Conservation (phyloP, 192 early-diverging fungal genomes). For the Mortierella claussenii region DNA sequence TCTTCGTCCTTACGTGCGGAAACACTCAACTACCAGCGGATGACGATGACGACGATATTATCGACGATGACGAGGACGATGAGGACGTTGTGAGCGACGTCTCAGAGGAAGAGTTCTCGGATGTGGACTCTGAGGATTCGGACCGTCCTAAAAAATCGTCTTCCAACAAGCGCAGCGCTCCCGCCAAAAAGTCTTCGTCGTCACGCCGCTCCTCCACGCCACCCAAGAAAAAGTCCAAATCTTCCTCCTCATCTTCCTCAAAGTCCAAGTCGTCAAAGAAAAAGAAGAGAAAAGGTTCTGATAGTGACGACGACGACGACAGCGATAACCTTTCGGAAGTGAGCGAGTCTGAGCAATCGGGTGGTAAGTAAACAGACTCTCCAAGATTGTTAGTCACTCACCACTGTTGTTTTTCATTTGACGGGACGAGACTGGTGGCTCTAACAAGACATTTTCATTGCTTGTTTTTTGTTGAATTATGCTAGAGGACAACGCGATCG, state of each 20-base stretch:
- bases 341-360: constrained; percentile 49
- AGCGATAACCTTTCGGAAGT: constrained; percentile 36
- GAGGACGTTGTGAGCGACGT: constrained; percentile 20
- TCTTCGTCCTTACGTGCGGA: not conserved
- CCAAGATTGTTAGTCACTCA: not conserved
- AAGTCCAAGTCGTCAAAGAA: constrained; percentile 33
- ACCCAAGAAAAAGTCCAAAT: constrained; percentile 43
- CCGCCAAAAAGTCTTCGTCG: constrained; percentile 23
- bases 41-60: constrained; percentile 38
- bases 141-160: constrained; percentile 28
- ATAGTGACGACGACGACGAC: constrained; percentile 35
- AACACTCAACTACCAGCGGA: constrained; percentile 11
- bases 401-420: not conserved
- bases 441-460: not conserved
- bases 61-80: constrained; percentile 26
- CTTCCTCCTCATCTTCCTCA: constrained; percentile 24
- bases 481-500: constrained; percentile 56
- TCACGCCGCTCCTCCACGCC: constrained; percentile 36
- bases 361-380: constrained; percentile 12
- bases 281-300: constrained; percentile 43
- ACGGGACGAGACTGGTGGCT: not conserved
- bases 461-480: not conserved
- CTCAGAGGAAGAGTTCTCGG: constrained; percentile 44
- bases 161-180: constrained; percentile 29
- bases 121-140: constrained; percentile 47